Evolutionary conservation across 2,329 filamentous ascomycete species (phyloP).

Genomic region (Endothia cerciana): DNA sequence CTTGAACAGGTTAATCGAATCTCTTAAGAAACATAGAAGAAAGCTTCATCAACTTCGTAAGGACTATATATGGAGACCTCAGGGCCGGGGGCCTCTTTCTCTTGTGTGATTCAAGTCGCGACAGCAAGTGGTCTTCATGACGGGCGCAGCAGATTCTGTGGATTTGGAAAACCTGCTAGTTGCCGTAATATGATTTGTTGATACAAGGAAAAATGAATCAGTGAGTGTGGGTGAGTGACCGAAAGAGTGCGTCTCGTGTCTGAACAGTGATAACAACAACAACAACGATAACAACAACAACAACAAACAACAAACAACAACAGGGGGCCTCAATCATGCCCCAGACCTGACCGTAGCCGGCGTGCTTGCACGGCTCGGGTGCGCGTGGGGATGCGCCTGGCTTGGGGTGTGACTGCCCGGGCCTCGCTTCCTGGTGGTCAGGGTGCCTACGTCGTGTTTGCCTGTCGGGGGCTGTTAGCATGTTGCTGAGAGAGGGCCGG

Average conservation of each 20-base stretch:
- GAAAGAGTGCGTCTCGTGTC: background rate
- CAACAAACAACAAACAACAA: background rate
- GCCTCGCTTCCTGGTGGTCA: conserved; percentile 54
- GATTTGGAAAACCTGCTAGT: conserved; percentile 7
- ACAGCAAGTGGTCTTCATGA: conserved; percentile 11
- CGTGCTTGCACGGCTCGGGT: conserved; percentile 27
- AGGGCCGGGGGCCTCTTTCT: conserved; percentile 4
- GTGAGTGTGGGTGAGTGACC: conserved; percentile 22
- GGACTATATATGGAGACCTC: conserved; percentile 12
- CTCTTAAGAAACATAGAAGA: conserved; percentile 12
- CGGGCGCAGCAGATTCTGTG: conserved; percentile 1
- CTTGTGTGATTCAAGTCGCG: conserved; percentile 6
- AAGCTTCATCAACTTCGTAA: conserved; percentile 26
- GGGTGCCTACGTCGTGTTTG: conserved; percentile 73
- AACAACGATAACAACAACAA: background rate
- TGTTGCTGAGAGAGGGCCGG: background rate
- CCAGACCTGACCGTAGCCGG: conserved; percentile 34
- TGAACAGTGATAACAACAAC: conserved; percentile 1
- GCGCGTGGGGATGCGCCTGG: conserved; percentile 34
- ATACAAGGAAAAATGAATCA: conserved; percentile 22
- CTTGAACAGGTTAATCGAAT: background rate
- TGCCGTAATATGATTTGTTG: conserved; percentile 17
- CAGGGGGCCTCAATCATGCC: conserved; percentile 24
- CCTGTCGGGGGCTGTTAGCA: conserved; percentile 46
- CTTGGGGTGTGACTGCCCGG: conserved; percentile 42